phyloP scores from a whole-genome alignment of 768 basidiomycete genomes.

The Psilocybe cyanescens region DNA sequence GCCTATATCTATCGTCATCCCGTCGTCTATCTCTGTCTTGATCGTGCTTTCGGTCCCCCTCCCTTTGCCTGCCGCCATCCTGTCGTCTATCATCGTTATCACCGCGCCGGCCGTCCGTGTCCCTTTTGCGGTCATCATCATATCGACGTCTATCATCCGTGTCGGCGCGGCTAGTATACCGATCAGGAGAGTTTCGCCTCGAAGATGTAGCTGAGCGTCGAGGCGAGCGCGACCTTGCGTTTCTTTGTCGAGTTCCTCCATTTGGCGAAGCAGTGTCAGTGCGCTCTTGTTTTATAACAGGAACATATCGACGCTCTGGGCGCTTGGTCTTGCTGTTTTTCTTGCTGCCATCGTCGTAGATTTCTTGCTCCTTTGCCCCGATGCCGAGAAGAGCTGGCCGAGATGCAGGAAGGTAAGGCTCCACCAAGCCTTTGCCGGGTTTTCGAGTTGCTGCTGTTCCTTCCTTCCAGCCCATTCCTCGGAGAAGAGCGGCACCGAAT shows the following conservation, averaged over 20 bases:
- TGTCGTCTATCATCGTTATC: conserved; percentile 29
- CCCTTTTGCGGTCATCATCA: conserved; percentile 28
- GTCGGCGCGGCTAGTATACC: conserved; percentile 20
- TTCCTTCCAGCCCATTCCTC: conserved; percentile 97
- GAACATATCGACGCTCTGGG: conserved; percentile 81
- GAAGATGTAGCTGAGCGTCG: conserved; percentile 46
- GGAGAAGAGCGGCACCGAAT: conserved; percentile 90
- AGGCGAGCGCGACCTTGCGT: conserved; percentile 42
- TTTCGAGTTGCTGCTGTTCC: conserved; percentile 72
- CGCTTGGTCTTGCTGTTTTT: conserved; percentile 50
- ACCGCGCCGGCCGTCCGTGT: conserved; percentile 33
- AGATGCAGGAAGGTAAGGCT: conserved; percentile 82
- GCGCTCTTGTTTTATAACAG: conserved; percentile 75
- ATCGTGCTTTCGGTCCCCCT: conserved; percentile 32
- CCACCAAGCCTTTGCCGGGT: conserved; percentile 61
- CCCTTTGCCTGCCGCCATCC: conserved; percentile 22
- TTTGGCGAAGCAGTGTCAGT: conserved; percentile 28
- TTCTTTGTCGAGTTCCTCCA: conserved; percentile 31
- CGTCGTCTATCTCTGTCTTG: conserved; percentile 33
- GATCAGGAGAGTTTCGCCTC: conserved; percentile 53
- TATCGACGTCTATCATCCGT: conserved; percentile 17
- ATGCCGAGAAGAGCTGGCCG: conserved; percentile 90
- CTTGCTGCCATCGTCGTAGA: conserved; percentile 68
- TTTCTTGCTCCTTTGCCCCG: conserved; percentile 88
- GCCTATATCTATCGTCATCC: conserved; percentile 34